A percentile compares a stretch with the other conserved stretches of the same genome.
Conservation (phyloP, 2,329 filamentous ascomycete species). For the Diplocarpon rosae region DNA sequence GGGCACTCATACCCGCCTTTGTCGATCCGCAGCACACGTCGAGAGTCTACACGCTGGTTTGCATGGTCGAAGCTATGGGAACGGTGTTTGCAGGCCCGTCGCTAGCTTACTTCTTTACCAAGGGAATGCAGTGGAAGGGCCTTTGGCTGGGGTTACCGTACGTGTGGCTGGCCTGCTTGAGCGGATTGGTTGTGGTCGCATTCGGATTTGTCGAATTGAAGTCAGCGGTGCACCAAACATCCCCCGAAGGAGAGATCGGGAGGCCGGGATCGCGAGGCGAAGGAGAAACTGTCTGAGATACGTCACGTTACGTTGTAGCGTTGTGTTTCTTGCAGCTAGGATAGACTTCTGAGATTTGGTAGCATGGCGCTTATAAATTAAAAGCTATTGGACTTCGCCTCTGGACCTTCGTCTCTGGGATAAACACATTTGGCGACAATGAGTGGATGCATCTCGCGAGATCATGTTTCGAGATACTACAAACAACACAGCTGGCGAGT, state of each 20-base stretch:
- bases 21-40: conserved; percentile 3
- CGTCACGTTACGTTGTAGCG: no score
- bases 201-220: conserved; percentile 2
- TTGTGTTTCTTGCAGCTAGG: no score
- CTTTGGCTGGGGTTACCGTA: conserved; percentile 4
- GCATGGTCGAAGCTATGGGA: conserved; percentile 2
- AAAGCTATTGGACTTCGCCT: no score
- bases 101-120: conserved; percentile 2
- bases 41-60: conserved; percentile 1
- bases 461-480: no score
- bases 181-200: neutral
- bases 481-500: no score
- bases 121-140: conserved; percentile 1
- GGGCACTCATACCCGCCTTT: conserved; percentile 4
- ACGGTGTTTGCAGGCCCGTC: conserved; percentile 4
- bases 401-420: no score
- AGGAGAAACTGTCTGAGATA: neutral
- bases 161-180: conserved; percentile 1
- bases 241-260: no score
- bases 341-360: no score
- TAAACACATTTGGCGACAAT: no score
- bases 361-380: no score
- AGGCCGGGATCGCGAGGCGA: no score
- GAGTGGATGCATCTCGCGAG: no score
- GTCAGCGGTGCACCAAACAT: neutral